phyloP scores from a whole-genome alignment of 2,329 filamentous ascomycete genomes.

The Lasiodiplodia hormozganensis region DNA sequence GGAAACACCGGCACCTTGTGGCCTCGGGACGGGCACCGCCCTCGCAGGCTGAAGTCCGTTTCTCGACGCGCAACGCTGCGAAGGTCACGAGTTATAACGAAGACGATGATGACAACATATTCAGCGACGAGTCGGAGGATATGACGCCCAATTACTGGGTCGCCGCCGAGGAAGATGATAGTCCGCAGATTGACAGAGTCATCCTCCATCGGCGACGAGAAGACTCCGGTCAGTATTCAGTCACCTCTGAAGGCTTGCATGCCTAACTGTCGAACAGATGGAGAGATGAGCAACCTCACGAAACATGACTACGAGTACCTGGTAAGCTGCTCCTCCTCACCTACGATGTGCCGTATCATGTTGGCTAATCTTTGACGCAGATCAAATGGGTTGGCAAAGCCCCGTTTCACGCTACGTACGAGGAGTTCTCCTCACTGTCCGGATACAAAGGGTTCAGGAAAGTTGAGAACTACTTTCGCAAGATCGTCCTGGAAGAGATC shows the following conservation, averaged over 20 bases:
- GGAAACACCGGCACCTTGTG: slow-evolving; percentile 71
- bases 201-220: slow-evolving; percentile 84
- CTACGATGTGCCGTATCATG: not conserved
- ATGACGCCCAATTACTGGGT: slow-evolving; percentile 74
- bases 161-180: slow-evolving; percentile 74
- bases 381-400: slow-evolving; percentile 98
- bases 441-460: slow-evolving; percentile 85
- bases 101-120: slow-evolving; percentile 66
- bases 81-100: slow-evolving; percentile 75
- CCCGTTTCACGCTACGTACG: slow-evolving; percentile 96
- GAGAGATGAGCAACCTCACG: slow-evolving; percentile 48
- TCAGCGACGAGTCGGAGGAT: slow-evolving; percentile 64
- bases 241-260: not conserved
- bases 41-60: slow-evolving; percentile 80
- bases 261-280: slow-evolving; percentile 39
- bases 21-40: slow-evolving; percentile 67
- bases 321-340: slow-evolving; percentile 44
- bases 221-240: slow-evolving; percentile 52
- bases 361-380: slow-evolving; percentile 48
- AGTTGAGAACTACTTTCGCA: slow-evolving; percentile 93
- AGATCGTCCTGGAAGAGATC: slow-evolving; percentile 80
- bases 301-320: slow-evolving; percentile 87
- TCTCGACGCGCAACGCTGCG: slow-evolving; percentile 85
- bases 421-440: slow-evolving; percentile 75
- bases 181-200: slow-evolving; percentile 88